Conservation (phyloP, 176 grass and related monocot genomes). For the Zoysia japonica region DNA sequence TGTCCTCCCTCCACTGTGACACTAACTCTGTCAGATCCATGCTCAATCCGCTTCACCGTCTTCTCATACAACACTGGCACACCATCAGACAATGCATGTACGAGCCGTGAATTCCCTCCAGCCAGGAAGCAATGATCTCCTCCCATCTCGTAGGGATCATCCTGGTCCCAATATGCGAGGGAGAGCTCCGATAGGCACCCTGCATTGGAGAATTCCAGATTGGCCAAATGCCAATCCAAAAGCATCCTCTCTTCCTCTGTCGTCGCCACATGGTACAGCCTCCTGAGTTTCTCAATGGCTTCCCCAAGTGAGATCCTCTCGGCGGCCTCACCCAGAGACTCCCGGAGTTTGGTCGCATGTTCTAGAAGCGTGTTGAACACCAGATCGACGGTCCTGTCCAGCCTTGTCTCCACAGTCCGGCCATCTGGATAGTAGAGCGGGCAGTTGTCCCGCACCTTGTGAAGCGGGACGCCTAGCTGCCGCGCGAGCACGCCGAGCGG, state of each 20-base stretch:
- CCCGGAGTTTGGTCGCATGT: constrained; percentile 61
- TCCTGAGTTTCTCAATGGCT: constrained; percentile 68
- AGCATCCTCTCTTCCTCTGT: constrained; percentile 58
- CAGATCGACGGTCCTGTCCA: constrained; percentile 60
- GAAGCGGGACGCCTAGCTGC: constrained; percentile 80
- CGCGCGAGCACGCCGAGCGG: constrained; percentile 85
- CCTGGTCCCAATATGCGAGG: constrained; percentile 88
- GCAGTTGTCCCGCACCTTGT: constrained; percentile 83
- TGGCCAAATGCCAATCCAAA: constrained; percentile 92
- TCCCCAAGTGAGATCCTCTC: constrained; percentile 76
- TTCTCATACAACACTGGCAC: constrained; percentile 79
- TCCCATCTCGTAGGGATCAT: constrained; percentile 89
- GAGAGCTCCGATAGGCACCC: constrained; percentile 80
- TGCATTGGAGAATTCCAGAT: constrained; percentile 90
- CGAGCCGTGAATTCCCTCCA: constrained; percentile 72
- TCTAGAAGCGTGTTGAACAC: constrained; percentile 89
- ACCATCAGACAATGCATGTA: constrained; percentile 70
- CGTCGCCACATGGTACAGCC: constrained; percentile 66
- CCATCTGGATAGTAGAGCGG: constrained; percentile 78
- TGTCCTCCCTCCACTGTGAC: constrained; percentile 63
- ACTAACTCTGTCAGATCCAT: constrained; percentile 59
- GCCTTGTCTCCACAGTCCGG: constrained; percentile 42
- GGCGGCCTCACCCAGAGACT: constrained; percentile 52
- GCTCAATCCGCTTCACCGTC: constrained; percentile 62
- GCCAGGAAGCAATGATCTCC: constrained; percentile 95